phyloP scores from a whole-genome alignment of 2,329 filamentous ascomycete species.

The Dactylonectria macrodidyma region DNA sequence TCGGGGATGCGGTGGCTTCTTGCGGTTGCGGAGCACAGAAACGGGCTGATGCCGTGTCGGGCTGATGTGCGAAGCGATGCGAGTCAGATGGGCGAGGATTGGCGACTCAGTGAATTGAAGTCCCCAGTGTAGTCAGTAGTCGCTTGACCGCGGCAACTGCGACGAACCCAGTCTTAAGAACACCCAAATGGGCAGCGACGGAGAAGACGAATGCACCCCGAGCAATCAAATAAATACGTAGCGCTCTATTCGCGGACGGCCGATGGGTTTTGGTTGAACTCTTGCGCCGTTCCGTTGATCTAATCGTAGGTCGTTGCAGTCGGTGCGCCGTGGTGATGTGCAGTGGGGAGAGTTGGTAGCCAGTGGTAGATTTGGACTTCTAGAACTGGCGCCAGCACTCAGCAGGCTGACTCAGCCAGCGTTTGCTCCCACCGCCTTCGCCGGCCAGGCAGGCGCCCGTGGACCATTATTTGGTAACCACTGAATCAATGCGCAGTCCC shows the following conservation, averaged over 20 bases:
- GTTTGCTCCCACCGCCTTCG: conserved; percentile 22
- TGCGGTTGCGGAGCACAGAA: conserved; percentile 4
- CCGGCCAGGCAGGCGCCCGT: background rate
- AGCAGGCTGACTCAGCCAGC: conserved; percentile 46
- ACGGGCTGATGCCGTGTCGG: background rate
- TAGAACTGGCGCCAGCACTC: conserved; percentile 40
- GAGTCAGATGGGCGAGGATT: background rate
- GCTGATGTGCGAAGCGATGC: conserved; percentile 24
- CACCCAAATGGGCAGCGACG: conserved; percentile 28
- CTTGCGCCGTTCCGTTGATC: conserved; percentile 31
- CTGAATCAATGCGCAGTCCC: conserved; percentile 13
- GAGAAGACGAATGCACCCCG: conserved; percentile 6
- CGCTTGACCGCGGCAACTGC: conserved; percentile 30
- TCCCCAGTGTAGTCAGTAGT: conserved; percentile 25
- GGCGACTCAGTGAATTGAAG: conserved; percentile 5
- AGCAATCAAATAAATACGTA: conserved; percentile 31
- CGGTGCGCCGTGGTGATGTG: conserved; percentile 52
- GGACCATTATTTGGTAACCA: background rate
- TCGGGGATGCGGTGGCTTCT: background rate
- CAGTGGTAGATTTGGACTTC: conserved; percentile 50
- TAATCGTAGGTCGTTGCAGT: conserved; percentile 28
- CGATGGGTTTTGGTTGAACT: conserved; percentile 28
- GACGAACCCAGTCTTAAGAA: conserved; percentile 12
- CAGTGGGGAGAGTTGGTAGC: conserved; percentile 56
- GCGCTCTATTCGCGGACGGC: conserved; percentile 11